These are phyloP conservation scores for Diutina pseudorugosa DNA, from an alignment of 1,139 yeast species.

Conservation along the genomic window DNA sequence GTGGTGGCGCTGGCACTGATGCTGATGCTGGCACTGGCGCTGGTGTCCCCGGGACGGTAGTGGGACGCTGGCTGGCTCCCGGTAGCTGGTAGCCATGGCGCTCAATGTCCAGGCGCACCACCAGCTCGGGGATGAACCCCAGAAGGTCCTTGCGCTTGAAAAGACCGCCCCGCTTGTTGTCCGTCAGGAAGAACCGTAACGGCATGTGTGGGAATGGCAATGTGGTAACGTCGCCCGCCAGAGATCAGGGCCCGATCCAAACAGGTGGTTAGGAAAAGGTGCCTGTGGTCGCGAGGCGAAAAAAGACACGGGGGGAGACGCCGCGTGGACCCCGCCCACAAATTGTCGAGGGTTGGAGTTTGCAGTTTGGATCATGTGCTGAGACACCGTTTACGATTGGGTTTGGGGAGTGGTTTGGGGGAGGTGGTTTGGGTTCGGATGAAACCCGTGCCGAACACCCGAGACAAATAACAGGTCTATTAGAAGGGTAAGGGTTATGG, in stretches of 20 bases:
- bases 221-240: background rate
- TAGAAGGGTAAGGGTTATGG: too few relatives aligned
- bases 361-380: background rate
- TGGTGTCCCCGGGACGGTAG: too few relatives aligned
- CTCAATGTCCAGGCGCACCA: slow-evolving; percentile 2
- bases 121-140: slow-evolving; percentile 4
- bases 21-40: background rate
- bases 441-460: too few relatives aligned
- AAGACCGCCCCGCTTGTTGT: slow-evolving; percentile 3
- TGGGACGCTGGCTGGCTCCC: too few relatives aligned
- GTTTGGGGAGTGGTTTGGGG: too few relatives aligned
- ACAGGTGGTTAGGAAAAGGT: background rate
- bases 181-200: background rate
- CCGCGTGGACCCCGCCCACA: background rate
- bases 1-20: too few relatives aligned
- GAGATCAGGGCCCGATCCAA: background rate
- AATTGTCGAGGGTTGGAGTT: background rate
- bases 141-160: slow-evolving; percentile 4
- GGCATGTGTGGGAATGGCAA: background rate
- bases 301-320: background rate
- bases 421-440: too few relatives aligned
- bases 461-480: too few relatives aligned
- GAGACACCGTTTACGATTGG: background rate
- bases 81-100: background rate
- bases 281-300: background rate